Evolutionary conservation across 495 filamentous ascomycete genomes (phyloP).

Genomic region (Saxophila tyrrhenica): DNA sequence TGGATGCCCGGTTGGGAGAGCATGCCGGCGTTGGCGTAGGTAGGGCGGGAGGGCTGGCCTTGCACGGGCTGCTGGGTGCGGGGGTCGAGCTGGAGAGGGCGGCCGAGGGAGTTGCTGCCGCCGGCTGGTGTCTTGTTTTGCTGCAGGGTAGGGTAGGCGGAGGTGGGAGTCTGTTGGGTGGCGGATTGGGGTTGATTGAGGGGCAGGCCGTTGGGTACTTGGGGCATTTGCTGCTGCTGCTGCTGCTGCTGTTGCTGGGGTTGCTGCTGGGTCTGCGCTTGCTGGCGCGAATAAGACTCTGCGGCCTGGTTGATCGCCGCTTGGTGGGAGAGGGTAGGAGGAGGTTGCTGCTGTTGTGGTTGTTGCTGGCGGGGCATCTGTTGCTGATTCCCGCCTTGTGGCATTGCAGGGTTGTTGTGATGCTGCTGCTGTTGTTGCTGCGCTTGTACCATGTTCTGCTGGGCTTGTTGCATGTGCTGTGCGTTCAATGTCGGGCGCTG

Average conservation of each 20-base stretch:
- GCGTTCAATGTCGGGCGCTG: conserved; percentile 6
- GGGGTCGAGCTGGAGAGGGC: conserved; percentile 49
- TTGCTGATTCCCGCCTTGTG: neutral
- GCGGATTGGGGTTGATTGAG: conserved; percentile 30
- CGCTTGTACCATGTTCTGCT: conserved; percentile 6
- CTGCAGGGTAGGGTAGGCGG: conserved; percentile 3
- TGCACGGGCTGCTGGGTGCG: conserved; percentile 51
- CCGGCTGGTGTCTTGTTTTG: conserved; percentile 38
- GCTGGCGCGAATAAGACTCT: conserved; percentile 39
- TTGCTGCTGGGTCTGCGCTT: conserved; percentile 27
- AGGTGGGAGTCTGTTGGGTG: conserved; percentile 40
- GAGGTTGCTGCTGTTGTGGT: conserved; percentile 23
- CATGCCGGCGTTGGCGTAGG: conserved; percentile 61
- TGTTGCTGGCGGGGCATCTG: neutral
- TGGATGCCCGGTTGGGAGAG: conserved; percentile 77
- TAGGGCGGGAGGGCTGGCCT: conserved; percentile 63
- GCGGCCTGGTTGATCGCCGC: conserved; percentile 51
- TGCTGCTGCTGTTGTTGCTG: conserved; percentile 7
- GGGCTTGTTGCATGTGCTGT: conserved; percentile 8
- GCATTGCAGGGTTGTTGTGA: neutral
- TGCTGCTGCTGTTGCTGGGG: conserved; percentile 16
- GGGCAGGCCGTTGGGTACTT: conserved; percentile 22
- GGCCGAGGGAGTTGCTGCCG: neutral
- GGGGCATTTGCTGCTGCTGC: conserved; percentile 26
- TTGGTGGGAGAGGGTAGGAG: conserved; percentile 50